Evolutionary conservation across 2,329 filamentous ascomycete species (phyloP), one percentile per base, ranked within the genome.

Genomic region (Phaeosphaeriaceae sp.): DNA sequence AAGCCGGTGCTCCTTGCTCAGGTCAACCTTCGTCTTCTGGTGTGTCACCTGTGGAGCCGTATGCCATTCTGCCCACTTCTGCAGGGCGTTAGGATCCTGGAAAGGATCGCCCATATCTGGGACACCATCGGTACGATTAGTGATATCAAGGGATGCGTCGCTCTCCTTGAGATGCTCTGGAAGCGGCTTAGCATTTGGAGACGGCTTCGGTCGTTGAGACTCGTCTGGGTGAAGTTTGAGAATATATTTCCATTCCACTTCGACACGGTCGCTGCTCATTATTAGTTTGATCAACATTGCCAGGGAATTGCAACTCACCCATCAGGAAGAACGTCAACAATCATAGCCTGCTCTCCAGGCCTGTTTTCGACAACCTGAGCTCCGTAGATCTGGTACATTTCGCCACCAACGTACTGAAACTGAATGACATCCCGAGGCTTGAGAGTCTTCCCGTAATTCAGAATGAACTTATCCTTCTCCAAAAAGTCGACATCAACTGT

Each of bases 331-430:
- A 96, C 82, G 63, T 96, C 89, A 33, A 97, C 74, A 21, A 97
- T 78, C 17, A 96, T 75, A 48, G 82, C 88, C 68, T 89, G 83
- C 76, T 96, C 93, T 45, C 84, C 84, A 15, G 76, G 77, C 50
- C 89, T 81, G 60, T 96, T 97, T 75, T 96, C 90, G 18, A 94
- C 81, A 39, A 99, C 87, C 45, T 91, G 80, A 43, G 92, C 94
- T 30, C 92, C 94, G 74, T 96, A 96, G 34, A 97, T 94, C 48
- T 97, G 90, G 30, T 89, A 87, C 53, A 97, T 90, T 21, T 89
- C 86, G 69, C 87, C 84, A 32, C 67, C 70, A 74, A 88, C 79
- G 69, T 88, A 88, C 73, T 99, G 94, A 68, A 94, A 83, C 70
- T 99, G 94, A 57, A 94, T 88, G 26, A 93, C 83, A 46, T 94